phyloP scores from a whole-genome alignment of 495 filamentous ascomycete genomes.

The Talaromyces thailandensis region DNA sequence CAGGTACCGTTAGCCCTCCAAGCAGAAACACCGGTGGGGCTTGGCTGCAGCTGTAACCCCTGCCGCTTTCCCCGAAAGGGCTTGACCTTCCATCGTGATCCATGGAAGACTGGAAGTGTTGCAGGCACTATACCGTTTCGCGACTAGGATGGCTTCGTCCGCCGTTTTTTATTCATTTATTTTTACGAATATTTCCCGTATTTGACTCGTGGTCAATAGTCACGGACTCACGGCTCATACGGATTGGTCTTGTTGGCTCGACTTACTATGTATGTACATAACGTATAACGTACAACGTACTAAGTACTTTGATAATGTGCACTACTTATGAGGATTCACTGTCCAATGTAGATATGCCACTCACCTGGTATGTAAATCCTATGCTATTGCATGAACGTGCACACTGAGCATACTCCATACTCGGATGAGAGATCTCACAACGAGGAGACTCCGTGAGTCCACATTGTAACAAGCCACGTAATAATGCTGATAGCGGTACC shows the following conservation, averaged over 20 bases:
- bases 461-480: not conserved
- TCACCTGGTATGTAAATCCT: not conserved
- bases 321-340: not conserved
- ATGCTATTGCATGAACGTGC: not conserved
- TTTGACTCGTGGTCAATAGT: not conserved
- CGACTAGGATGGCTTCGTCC: not conserved
- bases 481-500: not conserved
- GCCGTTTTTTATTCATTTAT: not conserved
- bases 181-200: not conserved
- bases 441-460: not conserved
- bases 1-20: not conserved
- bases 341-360: not conserved
- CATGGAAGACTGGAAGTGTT: not conserved
- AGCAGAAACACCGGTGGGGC: slow-evolving; percentile 4
- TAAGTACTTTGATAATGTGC: not conserved
- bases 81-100: not conserved
- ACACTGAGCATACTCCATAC: too few relatives aligned
- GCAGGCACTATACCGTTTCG: not conserved
- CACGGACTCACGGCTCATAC: not conserved
- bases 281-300: too few relatives aligned
- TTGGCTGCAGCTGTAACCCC: slow-evolving; percentile 2
- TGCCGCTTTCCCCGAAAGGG: not conserved
- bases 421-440: not conserved
- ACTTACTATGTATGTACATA: not conserved
- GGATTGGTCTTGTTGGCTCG: not conserved